Evolutionary conservation across 805 yeast genomes (phyloP).

Genomic region (Vanderwaltozyma yarrowii): DNA sequence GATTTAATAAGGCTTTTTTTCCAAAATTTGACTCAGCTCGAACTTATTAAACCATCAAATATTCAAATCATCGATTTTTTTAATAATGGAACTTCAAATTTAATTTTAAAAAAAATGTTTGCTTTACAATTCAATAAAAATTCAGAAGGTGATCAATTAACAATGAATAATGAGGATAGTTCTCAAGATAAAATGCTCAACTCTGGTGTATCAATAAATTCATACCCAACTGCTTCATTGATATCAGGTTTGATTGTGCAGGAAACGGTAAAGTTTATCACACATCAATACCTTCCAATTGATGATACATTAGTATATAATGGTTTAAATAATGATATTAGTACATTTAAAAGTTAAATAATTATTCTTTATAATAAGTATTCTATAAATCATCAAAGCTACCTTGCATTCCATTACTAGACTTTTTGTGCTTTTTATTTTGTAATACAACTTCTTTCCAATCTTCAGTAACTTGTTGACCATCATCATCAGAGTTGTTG

Average conservation of each 20-base stretch:
- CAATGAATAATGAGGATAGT: no score
- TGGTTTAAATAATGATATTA: constrained; percentile 49
- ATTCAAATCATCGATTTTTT: no score
- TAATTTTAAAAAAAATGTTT: neutral
- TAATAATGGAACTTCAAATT: neutral
- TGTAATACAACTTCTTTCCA: constrained; percentile 79
- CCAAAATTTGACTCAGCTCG: constrained; percentile 28
- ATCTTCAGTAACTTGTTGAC: constrained; percentile 46
- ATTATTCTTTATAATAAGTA: neutral
- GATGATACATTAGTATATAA: constrained; percentile 64
- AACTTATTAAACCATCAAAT: constrained; percentile 29
- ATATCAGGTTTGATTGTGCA: constrained; percentile 84
- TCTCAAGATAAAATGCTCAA: constrained; percentile 11
- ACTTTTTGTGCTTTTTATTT: constrained; percentile 48
- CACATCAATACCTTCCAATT: constrained; percentile 73
- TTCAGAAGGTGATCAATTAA: no score
- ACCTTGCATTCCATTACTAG: constrained; percentile 36
- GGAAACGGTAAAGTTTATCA: constrained; percentile 65
- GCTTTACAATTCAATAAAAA: constrained; percentile 18
- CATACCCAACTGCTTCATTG: constrained; percentile 17
- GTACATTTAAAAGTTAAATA: constrained; percentile 29
- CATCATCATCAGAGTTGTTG: constrained; percentile 31
- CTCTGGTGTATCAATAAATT: constrained; percentile 15
- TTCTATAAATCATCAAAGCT: constrained; percentile 48
- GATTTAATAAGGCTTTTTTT: constrained; percentile 1